These are phyloP conservation scores for Saccharomycopsis sp. DNA, from an alignment of 805 yeast genomes.

Conservation along the genomic window DNA sequence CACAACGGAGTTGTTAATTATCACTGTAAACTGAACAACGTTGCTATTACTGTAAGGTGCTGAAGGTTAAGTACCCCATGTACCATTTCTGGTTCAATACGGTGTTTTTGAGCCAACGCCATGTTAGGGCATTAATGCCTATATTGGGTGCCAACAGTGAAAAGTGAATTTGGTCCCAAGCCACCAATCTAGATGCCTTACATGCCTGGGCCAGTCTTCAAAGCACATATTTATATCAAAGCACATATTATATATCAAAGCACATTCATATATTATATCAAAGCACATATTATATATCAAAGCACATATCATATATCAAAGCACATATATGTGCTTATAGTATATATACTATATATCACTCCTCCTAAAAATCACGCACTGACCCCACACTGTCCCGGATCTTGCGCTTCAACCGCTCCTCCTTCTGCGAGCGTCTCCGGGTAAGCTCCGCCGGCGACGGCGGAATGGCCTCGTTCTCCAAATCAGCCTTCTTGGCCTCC, in stretches of 20 bases:
- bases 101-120: too few relatives aligned
- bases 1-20: too few relatives aligned
- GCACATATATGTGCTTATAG: not conserved
- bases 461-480: constrained; percentile 82
- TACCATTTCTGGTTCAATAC: too few relatives aligned
- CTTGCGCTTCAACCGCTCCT: constrained; percentile 33
- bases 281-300: not conserved
- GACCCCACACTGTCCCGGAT: constrained; percentile 16
- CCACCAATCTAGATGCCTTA: too few relatives aligned
- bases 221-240: not conserved
- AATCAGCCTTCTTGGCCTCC: constrained; percentile 75
- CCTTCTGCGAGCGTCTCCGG: constrained; percentile 39
- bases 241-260: not conserved
- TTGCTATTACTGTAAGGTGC: too few relatives aligned
- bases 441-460: constrained; percentile 59
- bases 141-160: too few relatives aligned
- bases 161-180: too few relatives aligned
- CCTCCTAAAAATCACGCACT: not conserved
- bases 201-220: too few relatives aligned
- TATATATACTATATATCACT: too few relatives aligned
- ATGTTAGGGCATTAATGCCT: too few relatives aligned
- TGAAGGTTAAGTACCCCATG: too few relatives aligned
- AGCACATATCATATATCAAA: not conserved
- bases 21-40: too few relatives aligned
- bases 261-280: not conserved